Base-by-base conservation (phyloP, 2,329 filamentous ascomycete genomes). In the Sarocladiaceae sp. region DNA sequence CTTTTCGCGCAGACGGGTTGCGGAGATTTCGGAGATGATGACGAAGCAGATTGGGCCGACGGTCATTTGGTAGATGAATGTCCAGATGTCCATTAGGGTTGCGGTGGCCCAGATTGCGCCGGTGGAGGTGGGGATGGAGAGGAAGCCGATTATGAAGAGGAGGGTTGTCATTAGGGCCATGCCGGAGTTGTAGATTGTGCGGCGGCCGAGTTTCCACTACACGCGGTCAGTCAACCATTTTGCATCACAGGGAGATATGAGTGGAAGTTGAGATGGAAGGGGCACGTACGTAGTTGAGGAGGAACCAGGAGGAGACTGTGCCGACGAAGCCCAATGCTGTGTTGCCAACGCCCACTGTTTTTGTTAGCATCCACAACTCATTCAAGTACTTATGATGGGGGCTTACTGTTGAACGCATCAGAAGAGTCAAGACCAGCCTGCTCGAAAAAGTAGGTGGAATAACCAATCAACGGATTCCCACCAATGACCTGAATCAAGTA, bases 161-260 rank as follows among this genome's bases (percentile, higher is more conserved):
- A 71, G 61, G 22, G 63, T 37, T 64, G 77, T 88, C 2, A 64
- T 57, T 31, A 73, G 79, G 56, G 79, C 37, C 42, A 72, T 60
- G 4, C 72, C 72, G 12, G 36, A 50, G n/a, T 73, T 53, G 57
- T 67, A 72, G 50, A 74, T 65, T 2, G 62, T 64, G 18, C 71
- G 64, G 10, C 72, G 69, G 25, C 72, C 72, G 33, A 66, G 58
- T 8, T 64, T 53, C 18, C 49, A 54, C 59, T 48, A 17, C 23
- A 17, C 10, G 10, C 29, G 23, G 3, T 26, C 7, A 17, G 40
- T 46, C 8, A 46, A 25, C 8, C 23, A 17, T 12, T 26, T 26
- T 10, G n/a, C n/a, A n/a, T n/a, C n/a, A n/a, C n/a, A n/a, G n/a
- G 29, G 15, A 33, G 29, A 33, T 33, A 33, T 8, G 29, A 10